Evolutionary conservation across 2,329 filamentous ascomycete genomes (phyloP).

Genomic region (Trichoderma cornu-damae): DNA sequence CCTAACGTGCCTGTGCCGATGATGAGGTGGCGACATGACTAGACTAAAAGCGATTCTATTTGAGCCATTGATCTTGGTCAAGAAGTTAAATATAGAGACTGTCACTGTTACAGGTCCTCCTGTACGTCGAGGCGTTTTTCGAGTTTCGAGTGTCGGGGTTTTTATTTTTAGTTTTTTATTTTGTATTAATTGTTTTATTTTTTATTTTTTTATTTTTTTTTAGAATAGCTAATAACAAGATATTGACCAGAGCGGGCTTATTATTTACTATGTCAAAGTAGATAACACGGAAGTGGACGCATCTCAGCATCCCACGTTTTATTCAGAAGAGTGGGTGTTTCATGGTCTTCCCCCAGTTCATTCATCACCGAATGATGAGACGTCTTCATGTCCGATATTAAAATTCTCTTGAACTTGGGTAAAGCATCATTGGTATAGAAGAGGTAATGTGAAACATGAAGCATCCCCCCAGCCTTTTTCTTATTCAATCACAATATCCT

Average conservation of each 20-base stretch:
- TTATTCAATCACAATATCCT: slow-evolving; percentile 33
- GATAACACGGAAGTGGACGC: slow-evolving; percentile 50
- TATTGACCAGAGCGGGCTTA: slow-evolving; percentile 63
- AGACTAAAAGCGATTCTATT: slow-evolving; percentile 19
- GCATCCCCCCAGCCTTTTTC: neutral
- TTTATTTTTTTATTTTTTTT: no score
- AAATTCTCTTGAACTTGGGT: neutral
- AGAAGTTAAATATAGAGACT: slow-evolving; percentile 32
- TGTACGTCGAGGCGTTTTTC: slow-evolving; percentile 52
- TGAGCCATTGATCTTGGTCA: slow-evolving; percentile 48
- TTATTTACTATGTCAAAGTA: slow-evolving; percentile 63
- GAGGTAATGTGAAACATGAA: neutral
- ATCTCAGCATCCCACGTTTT: slow-evolving; percentile 60
- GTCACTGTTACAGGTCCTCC: slow-evolving; percentile 23
- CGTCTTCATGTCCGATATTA: neutral
- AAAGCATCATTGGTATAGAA: neutral
- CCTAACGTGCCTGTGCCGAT: slow-evolving; percentile 29
- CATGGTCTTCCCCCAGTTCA: slow-evolving; percentile 59
- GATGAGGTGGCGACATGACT: slow-evolving; percentile 7
- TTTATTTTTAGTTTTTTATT: no score
- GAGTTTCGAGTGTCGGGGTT: no score
- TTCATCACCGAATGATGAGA: neutral
- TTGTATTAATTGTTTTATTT: no score
- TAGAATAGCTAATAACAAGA: slow-evolving; percentile 42
- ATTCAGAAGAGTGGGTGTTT: slow-evolving; percentile 64